Percentiles rank a stretch among this genome's conserved stretches.
phyloP scores from a whole-genome alignment of 148 eudicot genomes.

The Camellia sinensis region DNA sequence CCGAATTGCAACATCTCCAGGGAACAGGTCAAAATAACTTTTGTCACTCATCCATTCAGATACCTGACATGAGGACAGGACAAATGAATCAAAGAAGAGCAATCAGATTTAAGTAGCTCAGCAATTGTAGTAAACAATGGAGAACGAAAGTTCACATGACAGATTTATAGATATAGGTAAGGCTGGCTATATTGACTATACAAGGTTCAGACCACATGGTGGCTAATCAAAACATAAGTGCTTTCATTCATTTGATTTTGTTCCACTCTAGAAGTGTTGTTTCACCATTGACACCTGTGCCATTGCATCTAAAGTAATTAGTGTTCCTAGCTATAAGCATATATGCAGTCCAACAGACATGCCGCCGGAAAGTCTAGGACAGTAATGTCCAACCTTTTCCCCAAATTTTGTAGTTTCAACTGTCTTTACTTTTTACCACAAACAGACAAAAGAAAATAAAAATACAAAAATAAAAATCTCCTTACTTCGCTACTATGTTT shows the following conservation, averaged over 20 bases:
- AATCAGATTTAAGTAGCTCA: neutral
- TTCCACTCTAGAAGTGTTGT: neutral
- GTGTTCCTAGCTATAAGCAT: neutral
- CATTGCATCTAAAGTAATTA: neutral
- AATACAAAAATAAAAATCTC: too few species aligned
- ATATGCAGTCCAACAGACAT: neutral
- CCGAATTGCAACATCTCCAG: slow-evolving; percentile 27
- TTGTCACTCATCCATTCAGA: slow-evolving; percentile 27
- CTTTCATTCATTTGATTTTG: neutral
- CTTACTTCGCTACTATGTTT: too few species aligned
- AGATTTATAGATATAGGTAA: neutral
- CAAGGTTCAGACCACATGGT: neutral
- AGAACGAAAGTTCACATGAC: neutral
- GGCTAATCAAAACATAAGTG: neutral
- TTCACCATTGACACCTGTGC: neutral
- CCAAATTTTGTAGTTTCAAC: neutral
- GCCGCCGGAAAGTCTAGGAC: neutral
- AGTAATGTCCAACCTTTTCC: neutral
- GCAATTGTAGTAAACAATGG: neutral
- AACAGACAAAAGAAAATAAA: too few species aligned
- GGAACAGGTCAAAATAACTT: neutral
- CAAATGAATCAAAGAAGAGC: neutral
- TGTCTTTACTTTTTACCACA: too few species aligned
- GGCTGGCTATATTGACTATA: neutral
- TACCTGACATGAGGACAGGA: slow-evolving; percentile 1